Evolutionary conservation across 495 filamentous ascomycete species (phyloP).

Genomic region (Parathielavia appendiculata): DNA sequence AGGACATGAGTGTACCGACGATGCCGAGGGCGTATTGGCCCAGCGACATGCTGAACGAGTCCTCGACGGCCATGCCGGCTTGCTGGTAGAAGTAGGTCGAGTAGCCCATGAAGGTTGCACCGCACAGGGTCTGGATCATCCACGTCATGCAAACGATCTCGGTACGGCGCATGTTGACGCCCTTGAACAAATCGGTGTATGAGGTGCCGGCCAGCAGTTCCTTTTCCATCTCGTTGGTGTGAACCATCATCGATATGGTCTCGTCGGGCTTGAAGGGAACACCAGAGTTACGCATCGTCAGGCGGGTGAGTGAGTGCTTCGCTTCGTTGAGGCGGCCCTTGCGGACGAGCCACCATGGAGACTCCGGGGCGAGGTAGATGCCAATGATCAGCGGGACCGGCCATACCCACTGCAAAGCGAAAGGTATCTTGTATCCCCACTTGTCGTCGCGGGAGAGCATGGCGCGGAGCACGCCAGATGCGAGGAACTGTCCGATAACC

Average conservation of each 20-base stretch:
- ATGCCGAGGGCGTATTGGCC: conserved; percentile 41
- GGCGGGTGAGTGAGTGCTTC: conserved; percentile 51
- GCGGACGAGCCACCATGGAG: conserved; percentile 67
- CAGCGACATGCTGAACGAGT: conserved; percentile 42
- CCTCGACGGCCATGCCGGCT: conserved; percentile 52
- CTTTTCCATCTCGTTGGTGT: conserved; percentile 56
- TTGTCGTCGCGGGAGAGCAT: conserved; percentile 47
- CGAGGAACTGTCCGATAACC: conserved; percentile 62
- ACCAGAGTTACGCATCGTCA: neutral
- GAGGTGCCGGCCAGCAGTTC: conserved; percentile 34
- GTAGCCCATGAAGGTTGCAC: conserved; percentile 64
- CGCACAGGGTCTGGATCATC: conserved; percentile 66
- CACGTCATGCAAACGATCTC: conserved; percentile 64
- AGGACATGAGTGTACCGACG: conserved; percentile 48
- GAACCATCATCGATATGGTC: conserved; percentile 52
- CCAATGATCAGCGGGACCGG: conserved; percentile 56
- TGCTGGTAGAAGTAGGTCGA: conserved; percentile 65
- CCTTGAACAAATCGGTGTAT: conserved; percentile 49
- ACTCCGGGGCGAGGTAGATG: conserved; percentile 63
- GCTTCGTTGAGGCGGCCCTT: conserved; percentile 45
- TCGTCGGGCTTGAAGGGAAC: neutral
- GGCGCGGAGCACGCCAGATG: conserved; percentile 52
- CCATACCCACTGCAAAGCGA: conserved; percentile 68
- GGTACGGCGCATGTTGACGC: conserved; percentile 61
- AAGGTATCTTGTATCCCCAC: conserved; percentile 58